These are phyloP conservation scores for Podaxis sp. DNA, from an alignment of 768 basidiomycete species.

Conservation along the genomic window DNA sequence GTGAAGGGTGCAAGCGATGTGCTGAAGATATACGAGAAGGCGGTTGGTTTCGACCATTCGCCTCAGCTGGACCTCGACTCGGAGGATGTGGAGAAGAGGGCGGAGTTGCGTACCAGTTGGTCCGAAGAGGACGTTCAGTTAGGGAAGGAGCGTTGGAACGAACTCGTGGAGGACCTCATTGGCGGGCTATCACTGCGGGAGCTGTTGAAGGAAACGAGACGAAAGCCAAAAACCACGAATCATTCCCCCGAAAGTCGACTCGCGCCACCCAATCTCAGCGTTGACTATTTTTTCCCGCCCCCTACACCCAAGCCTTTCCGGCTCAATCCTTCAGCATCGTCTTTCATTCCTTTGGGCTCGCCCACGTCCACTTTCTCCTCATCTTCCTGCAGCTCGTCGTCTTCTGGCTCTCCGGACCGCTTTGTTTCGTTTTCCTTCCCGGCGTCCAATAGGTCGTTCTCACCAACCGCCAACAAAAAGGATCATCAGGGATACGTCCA, in stretches of 20 bases:
- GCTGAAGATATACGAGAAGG: slow-evolving; percentile 36
- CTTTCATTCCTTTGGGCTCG: slow-evolving; percentile 39
- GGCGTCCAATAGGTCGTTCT: slow-evolving; percentile 30
- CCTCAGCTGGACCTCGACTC: slow-evolving; percentile 19
- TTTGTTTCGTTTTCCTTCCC: slow-evolving; percentile 47
- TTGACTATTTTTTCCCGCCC: slow-evolving; percentile 45
- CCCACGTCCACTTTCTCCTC: slow-evolving; percentile 21
- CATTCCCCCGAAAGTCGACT: neutral
- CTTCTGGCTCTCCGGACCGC: slow-evolving; percentile 16
- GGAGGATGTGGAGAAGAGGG: slow-evolving; percentile 10
- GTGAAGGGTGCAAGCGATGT: slow-evolving; percentile 35
- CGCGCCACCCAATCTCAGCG: neutral
- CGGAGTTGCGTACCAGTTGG: slow-evolving; percentile 22
- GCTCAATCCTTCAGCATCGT: slow-evolving; percentile 44
- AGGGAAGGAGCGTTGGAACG: slow-evolving; percentile 40
- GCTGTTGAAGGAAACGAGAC: slow-evolving; percentile 2
- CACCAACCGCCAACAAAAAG: slow-evolving; percentile 33
- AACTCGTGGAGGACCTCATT: slow-evolving; percentile 39
- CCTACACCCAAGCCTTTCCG: slow-evolving; percentile 43
- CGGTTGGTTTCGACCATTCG: slow-evolving; percentile 39
- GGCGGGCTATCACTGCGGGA: slow-evolving; percentile 16
- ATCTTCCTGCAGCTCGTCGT: slow-evolving; percentile 4
- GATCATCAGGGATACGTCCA: slow-evolving; percentile 54
- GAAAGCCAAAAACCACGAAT: neutral
- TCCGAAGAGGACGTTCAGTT: slow-evolving; percentile 32